A percentile compares a stretch with the other conserved stretches of the same genome.
Evolutionary conservation across 345 rosid genomes (phyloP).

Genomic region (Dipteronia dyeriana): DNA sequence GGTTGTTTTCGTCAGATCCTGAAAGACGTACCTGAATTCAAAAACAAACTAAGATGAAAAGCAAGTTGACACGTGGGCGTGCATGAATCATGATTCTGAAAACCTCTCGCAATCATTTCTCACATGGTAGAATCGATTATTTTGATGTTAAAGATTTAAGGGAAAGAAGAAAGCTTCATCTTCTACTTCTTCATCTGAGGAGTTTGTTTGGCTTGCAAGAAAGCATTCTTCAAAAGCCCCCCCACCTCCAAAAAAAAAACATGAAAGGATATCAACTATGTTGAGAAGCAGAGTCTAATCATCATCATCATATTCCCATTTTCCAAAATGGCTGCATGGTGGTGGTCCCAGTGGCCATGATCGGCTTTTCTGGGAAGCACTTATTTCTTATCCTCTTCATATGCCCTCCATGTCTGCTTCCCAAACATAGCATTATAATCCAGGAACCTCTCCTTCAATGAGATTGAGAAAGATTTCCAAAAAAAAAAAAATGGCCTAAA

Average conservation of each 20-base stretch:
- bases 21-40: too few species aligned
- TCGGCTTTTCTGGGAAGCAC: conserved; percentile 4
- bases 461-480: conserved; percentile 6
- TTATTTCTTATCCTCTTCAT: neutral
- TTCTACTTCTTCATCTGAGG: neutral
- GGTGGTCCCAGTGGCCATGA: conserved; percentile 25
- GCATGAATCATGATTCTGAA: conserved; percentile 6
- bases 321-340: conserved; percentile 27
- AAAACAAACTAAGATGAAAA: neutral
- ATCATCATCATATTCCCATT: conserved; percentile 14
- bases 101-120: neutral
- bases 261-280: neutral
- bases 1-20: too few species aligned
- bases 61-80: neutral
- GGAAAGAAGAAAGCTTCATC: neutral
- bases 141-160: conserved; percentile 6
- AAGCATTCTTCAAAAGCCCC: neutral
- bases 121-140: conserved; percentile 9
- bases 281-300: conserved; percentile 22
- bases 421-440: conserved; percentile 7
- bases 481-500: neutral
- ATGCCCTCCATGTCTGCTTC: neutral
- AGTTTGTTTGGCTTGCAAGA: conserved; percentile 13
- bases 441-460: neutral
- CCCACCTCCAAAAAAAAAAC: neutral